Conservation (phyloP, 2,329 filamentous ascomycete species). For the Acrodontium crateriforme region DNA sequence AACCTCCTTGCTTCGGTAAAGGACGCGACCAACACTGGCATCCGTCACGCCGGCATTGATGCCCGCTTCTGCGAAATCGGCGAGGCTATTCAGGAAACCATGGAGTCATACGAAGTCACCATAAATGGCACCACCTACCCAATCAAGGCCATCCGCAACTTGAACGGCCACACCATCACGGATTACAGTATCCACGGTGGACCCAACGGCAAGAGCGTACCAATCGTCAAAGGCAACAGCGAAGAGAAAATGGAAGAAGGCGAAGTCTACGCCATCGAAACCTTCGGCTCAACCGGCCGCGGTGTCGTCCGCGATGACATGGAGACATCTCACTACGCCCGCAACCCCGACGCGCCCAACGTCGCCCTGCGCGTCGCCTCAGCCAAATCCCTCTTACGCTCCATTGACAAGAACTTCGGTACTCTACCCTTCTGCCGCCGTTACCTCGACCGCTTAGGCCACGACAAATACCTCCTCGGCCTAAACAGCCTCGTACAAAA, state of each 20-base stretch:
- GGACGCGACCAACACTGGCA: constrained; percentile 54
- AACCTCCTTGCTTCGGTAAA: constrained; percentile 59
- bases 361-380: constrained; percentile 33
- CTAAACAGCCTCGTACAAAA: constrained; percentile 44
- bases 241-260: constrained; percentile 45
- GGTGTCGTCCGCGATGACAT: constrained; percentile 35
- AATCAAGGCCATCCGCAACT: constrained; percentile 41
- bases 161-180: constrained; percentile 42
- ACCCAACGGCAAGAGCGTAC: constrained; percentile 38
- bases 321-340: constrained; percentile 25
- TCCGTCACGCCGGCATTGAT: constrained; percentile 41
- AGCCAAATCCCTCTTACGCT: constrained; percentile 43
- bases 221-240: constrained; percentile 37
- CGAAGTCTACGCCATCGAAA: constrained; percentile 45
- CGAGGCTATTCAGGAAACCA: constrained; percentile 45
- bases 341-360: constrained; percentile 22
- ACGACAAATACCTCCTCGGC: constrained; percentile 44
- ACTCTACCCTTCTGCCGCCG: constrained; percentile 47
- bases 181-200: constrained; percentile 43
- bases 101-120: constrained; percentile 49
- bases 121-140: constrained; percentile 39
- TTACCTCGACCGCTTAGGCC: constrained; percentile 50
- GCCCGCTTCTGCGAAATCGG: constrained; percentile 42
- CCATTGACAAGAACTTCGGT: constrained; percentile 49
- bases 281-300: constrained; percentile 42